Conservation (phyloP, 2,329 filamentous ascomycete genomes). For the Onygenales sp. region DNA sequence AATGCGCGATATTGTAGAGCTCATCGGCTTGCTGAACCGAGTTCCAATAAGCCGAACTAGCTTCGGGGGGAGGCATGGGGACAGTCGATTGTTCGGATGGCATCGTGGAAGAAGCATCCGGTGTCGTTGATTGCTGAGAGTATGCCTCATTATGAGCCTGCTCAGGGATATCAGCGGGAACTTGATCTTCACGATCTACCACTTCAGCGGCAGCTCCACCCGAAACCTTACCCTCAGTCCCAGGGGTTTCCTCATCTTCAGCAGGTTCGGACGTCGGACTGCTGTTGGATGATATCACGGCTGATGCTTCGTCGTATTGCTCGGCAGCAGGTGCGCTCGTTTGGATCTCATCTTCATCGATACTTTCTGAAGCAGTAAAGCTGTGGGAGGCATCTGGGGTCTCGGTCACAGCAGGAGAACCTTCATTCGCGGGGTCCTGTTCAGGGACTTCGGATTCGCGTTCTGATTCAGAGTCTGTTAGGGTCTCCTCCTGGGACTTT, state of each 20-base stretch:
- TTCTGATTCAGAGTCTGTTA: neutral
- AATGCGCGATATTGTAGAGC: neutral
- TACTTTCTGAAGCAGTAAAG: neutral
- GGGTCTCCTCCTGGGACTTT: neutral
- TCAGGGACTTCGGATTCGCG: neutral
- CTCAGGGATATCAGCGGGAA: constrained; percentile 34
- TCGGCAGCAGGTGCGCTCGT: neutral
- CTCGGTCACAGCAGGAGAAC: neutral
- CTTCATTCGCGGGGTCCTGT: neutral
- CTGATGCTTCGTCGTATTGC: neutral
- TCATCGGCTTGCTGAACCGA: neutral
- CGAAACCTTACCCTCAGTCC: constrained; percentile 33
- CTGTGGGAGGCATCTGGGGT: neutral
- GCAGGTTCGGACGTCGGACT: neutral
- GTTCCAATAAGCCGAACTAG: neutral
- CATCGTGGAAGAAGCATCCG: neutral
- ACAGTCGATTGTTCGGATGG: neutral
- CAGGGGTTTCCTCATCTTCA: neutral
- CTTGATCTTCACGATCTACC: constrained; percentile 31
- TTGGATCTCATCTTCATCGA: neutral
- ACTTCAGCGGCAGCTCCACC: constrained; percentile 45
- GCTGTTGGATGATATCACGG: neutral
- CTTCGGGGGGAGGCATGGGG: constrained; percentile 1
- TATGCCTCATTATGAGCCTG: constrained; percentile 37
- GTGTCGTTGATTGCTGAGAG: neutral